Conservation (phyloP, 495 filamentous ascomycete genomes). For the Daldinia concentrica region DNA sequence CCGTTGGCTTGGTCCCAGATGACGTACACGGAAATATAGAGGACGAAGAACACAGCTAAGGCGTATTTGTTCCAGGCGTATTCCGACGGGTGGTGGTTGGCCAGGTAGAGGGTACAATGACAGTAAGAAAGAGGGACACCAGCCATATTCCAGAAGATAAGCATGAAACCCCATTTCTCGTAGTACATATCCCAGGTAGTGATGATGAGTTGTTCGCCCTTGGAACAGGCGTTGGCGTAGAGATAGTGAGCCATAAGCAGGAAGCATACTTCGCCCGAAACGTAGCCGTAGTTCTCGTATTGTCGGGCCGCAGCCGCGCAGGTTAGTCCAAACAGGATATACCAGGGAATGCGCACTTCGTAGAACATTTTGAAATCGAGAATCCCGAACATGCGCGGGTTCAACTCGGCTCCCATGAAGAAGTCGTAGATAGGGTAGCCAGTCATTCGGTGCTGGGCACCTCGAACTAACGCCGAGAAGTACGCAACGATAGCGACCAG, state of each 20-base stretch:
- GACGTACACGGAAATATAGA: conserved; percentile 89
- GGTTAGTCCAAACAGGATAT: conserved; percentile 83
- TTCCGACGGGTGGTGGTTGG: conserved; percentile 81
- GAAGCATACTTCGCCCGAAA: conserved; percentile 88
- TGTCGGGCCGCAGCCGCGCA: conserved; percentile 83
- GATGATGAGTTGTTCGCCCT: conserved; percentile 94
- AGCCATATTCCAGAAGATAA: conserved; percentile 99
- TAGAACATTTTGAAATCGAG: conserved; percentile 99
- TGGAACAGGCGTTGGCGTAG: conserved; percentile 95
- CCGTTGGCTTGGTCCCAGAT: conserved; percentile 91
- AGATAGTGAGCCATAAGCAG: conserved; percentile 92
- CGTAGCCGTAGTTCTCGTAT: conserved; percentile 89
- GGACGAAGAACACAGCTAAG: conserved; percentile 69
- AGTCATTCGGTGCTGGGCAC: conserved; percentile 89
- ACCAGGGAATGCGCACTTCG: conserved; percentile 97
- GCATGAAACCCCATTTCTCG: conserved; percentile 99
- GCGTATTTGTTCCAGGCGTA: conserved; percentile 81
- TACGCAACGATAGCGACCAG: conserved; percentile 83
- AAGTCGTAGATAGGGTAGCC: conserved; percentile 94
- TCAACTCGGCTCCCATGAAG: conserved; percentile 98
- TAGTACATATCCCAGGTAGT: conserved; percentile 99
- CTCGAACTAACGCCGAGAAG: conserved; percentile 79
- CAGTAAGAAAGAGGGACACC: conserved; percentile 96
- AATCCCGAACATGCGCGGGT: conserved; percentile 92
- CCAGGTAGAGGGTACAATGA: conserved; percentile 94